A percentile compares a stretch with the other conserved stretches of the same genome.
These are phyloP conservation scores for Oropetium thomaeum DNA, from an alignment of 176 grass and related monocot species.

Conservation along the genomic window DNA sequence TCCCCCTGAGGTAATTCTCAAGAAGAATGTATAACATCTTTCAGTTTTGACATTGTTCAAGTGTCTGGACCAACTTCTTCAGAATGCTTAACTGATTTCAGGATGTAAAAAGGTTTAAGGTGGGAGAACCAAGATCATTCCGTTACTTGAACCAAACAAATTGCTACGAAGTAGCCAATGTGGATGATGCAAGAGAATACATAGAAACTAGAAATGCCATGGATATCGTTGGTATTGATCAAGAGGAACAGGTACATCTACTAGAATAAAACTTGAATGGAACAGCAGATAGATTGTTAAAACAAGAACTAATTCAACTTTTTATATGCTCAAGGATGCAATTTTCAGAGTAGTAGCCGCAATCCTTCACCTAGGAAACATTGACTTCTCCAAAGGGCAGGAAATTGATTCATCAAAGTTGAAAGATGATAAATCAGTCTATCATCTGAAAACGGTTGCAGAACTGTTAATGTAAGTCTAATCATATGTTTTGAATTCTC, in stretches of 20 bases:
- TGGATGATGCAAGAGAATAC: constrained; percentile 92
- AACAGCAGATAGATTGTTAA: not conserved
- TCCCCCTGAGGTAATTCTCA: constrained; percentile 78
- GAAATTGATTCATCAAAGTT: constrained; percentile 81
- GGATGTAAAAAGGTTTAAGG: constrained; percentile 91
- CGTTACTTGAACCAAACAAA: constrained; percentile 94
- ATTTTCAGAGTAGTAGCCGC: constrained; percentile 88
- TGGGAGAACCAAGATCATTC: constrained; percentile 69
- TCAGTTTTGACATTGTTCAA: not conserved
- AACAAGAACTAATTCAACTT: constrained; percentile 20
- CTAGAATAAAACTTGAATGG: not conserved
- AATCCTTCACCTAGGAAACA: constrained; percentile 91
- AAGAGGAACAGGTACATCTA: constrained; percentile 79
- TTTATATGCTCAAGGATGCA: constrained; percentile 69
- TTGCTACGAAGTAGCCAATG: constrained; percentile 81
- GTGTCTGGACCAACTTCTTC: constrained; percentile 5
- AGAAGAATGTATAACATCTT: not conserved
- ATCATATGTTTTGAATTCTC: constrained; percentile 7
- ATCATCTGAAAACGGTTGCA: constrained; percentile 79
- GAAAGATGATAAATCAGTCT: constrained; percentile 68
- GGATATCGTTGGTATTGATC: constrained; percentile 88
- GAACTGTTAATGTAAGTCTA: constrained; percentile 73
- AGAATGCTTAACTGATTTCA: constrained; percentile 32
- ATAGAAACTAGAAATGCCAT: constrained; percentile 91
- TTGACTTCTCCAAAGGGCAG: constrained; percentile 77